Evolutionary conservation across 176 grass and related monocot species (phyloP).

Genomic region (Elymus sibiricus): DNA sequence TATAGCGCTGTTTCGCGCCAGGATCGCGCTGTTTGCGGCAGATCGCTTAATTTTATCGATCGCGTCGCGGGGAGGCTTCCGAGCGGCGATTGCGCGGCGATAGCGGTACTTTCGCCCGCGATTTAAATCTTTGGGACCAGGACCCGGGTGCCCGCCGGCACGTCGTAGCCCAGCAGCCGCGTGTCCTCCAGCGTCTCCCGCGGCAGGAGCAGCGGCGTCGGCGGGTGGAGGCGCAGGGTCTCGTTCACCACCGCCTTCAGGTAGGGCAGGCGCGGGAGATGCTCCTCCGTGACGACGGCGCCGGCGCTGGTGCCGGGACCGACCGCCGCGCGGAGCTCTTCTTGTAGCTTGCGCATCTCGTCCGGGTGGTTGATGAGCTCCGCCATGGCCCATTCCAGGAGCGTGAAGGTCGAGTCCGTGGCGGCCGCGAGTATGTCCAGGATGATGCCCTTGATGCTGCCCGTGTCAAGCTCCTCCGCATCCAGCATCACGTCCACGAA

Average conservation of each 20-base stretch:
- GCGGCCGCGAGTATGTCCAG: neutral
- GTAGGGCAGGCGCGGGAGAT: neutral
- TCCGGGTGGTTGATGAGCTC: conserved; percentile 30
- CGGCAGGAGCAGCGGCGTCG: neutral
- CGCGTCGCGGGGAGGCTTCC: no score
- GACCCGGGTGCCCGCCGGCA: neutral
- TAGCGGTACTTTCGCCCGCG: no score
- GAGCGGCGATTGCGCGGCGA: no score
- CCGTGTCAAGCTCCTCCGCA: neutral
- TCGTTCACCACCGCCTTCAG: neutral
- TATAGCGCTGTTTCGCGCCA: no score
- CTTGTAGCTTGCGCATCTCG: conserved; percentile 33
- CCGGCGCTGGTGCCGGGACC: neutral
- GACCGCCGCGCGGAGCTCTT: conserved; percentile 21
- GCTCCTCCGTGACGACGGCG: neutral
- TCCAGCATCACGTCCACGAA: neutral
- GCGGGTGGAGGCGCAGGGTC: neutral
- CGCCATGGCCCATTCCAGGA: conserved; percentile 26
- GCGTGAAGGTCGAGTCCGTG: neutral
- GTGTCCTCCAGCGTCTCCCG: neutral
- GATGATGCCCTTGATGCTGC: neutral
- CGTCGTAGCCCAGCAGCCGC: neutral
- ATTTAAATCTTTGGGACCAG: no score
- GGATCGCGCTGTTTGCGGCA: no score
- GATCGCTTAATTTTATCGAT: no score